Base-by-base conservation (phyloP, 2,329 filamentous ascomycete species). In the Monilinia vaccinii-corymbosi region DNA sequence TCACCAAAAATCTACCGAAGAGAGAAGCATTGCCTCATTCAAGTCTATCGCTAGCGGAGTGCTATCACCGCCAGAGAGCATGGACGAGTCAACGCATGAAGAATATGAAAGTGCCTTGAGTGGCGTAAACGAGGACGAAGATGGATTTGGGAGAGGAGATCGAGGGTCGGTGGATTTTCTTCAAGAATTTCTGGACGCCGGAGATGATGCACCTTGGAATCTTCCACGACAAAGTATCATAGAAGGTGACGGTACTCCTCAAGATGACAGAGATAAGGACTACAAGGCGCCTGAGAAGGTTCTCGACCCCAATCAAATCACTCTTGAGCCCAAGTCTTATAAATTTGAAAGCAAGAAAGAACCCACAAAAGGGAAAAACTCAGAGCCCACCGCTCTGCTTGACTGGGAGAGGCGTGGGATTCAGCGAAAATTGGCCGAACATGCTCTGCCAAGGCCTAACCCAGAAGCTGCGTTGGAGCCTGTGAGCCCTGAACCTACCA, bases 41-140 rank as follows among this genome's bases (percentile, higher is more conserved):
- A 45, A 59, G n/a, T 25, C 56, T 9, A 53, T 59, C 16, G 38
- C 47, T 16, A 53, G 47, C 48, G 48, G 36, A 25, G 47, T 51
- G 7, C n/a, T 44, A 42, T 53, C 56, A 10, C 56, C 40, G 32
- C 56, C 48, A 6, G 25, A 36, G 25, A 59, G 56, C n/a, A 46
- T 51, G 34, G 47, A 52, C 9, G 56, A 52, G 14, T 52, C 47
- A 14, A 51, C 49, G 31, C 38, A 42, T 16, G 56, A 59, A 28
- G 56, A 59, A 45, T 59, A 59, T n/a, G 56, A 51, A 32, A 59
- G 47, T 53, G 51, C 51, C 8, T 53, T 53, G 51, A 53, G 51
- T 44, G 51, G 51, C 14, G 53, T 38, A 28, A 45, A 25, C 23
- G 56, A 36, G 23, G 56, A 59, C n/a, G 49, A 51, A 53, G 56